Percentiles rank a stretch among this genome's conserved stretches.
phyloP scores from a whole-genome alignment of 2,329 filamentous ascomycete genomes.

The Exophiala spinifera region DNA sequence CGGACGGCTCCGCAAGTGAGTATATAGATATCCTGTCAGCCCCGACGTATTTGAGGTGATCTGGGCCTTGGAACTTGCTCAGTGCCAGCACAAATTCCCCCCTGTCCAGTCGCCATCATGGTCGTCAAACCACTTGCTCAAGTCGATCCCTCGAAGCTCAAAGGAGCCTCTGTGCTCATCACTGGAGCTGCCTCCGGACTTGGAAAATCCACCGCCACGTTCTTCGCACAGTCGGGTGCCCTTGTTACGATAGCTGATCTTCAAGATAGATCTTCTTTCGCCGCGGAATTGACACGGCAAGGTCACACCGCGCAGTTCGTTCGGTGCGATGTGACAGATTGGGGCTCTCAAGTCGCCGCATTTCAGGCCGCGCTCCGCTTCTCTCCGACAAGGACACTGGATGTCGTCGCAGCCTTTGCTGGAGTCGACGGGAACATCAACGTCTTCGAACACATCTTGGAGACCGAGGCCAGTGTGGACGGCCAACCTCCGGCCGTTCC shows the following conservation, averaged over 20 bases:
- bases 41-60: too few species aligned
- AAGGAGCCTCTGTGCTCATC: conserved; percentile 46
- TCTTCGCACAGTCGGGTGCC: conserved; percentile 17
- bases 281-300: background rate
- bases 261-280: conserved; percentile 1
- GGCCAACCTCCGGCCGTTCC: conserved; percentile 14
- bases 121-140: background rate
- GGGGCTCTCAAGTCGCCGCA: conserved; percentile 32
- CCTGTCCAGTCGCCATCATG: too few species aligned
- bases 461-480: conserved; percentile 18
- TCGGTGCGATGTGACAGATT: conserved; percentile 27
- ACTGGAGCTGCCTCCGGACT: conserved; percentile 43
- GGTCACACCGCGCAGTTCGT: conserved; percentile 30
- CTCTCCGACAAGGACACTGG: conserved; percentile 26
- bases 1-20: too few species aligned
- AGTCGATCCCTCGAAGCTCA: conserved; percentile 11
- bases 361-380: conserved; percentile 33
- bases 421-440: conserved; percentile 28
- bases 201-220: conserved; percentile 26
- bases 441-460: conserved; percentile 3
- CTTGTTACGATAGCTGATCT: conserved; percentile 16
- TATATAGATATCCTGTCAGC: too few species aligned
- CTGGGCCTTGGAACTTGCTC: too few species aligned
- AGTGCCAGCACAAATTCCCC: too few species aligned
- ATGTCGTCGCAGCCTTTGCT: conserved; percentile 30